Base-by-base conservation (phyloP, 2,329 filamentous ascomycete species). In the Aspergillus brunneoviolaceus region DNA sequence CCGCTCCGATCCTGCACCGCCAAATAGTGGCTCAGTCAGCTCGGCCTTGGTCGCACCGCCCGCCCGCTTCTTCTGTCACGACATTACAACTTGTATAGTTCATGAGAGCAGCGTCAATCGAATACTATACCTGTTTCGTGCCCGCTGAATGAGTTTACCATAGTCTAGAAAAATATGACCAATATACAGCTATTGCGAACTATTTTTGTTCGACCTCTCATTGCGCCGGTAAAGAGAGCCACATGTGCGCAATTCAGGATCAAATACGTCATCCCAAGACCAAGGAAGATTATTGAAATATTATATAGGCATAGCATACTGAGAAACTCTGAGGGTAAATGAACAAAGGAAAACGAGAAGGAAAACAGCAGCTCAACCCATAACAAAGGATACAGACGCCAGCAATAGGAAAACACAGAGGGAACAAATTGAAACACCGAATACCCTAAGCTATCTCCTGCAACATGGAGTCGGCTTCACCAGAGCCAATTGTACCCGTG, bases 281-380 rank as follows among this genome's bases (percentile, higher is more conserved):
- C 39, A 19, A 45, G 39, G 39, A 45, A 45, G 29, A 25, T 53
- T 52, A 35, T 35, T 31, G 55, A 55, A 58, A 47, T 70, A 74
- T 74, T 75, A 75, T 74, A 69, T 74, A 69, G 63, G 65, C 63
- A 67, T 73, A 68, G 64, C 67, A 74, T 74, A 74, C 72, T 72
- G 62, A 64, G 55, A 59, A 61, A 63, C 64, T 64, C 60, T 58
- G 57, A 47, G 57, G 62, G 56, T 45, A 27, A 45, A 33, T 48
- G 61, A 57, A 51, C 21, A 21, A 49, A 62, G 55, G 51, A 58
- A 54, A 48, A 61, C 62, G 31, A 35, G 55, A 69, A 63, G 58
- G 61, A 61, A 63, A 69, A 65, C 65, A 68, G 65, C 56, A 65
- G 69, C 65, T 70, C 58, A 67, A 64, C 67, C 69, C 68, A 68